Percentiles rank a stretch among this genome's conserved stretches.
Conservation (phyloP, 164 flowering plant species). For the Sedum album region DNA sequence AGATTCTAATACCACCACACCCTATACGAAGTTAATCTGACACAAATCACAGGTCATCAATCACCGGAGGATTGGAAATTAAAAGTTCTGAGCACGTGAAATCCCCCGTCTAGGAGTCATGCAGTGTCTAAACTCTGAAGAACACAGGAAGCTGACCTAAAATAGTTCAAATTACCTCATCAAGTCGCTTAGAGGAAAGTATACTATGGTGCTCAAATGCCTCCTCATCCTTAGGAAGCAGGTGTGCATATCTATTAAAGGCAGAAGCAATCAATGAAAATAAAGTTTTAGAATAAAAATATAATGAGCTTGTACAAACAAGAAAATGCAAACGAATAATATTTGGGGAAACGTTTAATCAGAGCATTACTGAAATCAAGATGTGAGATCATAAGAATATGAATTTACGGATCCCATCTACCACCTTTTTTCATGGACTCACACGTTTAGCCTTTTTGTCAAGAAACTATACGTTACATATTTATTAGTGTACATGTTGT, state of each 20-base stretch:
- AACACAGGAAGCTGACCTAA: background rate
- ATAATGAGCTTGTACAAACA: background rate
- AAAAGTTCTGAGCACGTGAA: background rate
- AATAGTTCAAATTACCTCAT: conserved; percentile 51
- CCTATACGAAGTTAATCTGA: background rate
- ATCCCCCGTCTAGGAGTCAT: background rate
- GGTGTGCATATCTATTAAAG: conserved; percentile 62
- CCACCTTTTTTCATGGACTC: background rate
- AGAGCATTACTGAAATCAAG: background rate
- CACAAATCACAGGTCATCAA: background rate
- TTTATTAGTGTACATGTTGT: background rate
- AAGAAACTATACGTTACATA: background rate
- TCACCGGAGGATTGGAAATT: background rate
- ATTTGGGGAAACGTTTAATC: background rate
- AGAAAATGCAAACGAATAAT: background rate
- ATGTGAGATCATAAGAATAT: background rate
- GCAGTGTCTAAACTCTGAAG: background rate
- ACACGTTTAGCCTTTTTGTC: too few species aligned
- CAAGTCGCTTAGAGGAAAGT: conserved; percentile 67
- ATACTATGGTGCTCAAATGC: conserved; percentile 72
- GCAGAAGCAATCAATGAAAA: background rate
- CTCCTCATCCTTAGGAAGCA: conserved; percentile 92
- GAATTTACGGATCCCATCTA: background rate
- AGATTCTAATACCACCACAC: background rate
- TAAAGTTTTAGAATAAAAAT: background rate